Evolutionary conservation across 352 stramenopile genomes (phyloP).

Genomic region (Aphanomyces cochlioides): DNA sequence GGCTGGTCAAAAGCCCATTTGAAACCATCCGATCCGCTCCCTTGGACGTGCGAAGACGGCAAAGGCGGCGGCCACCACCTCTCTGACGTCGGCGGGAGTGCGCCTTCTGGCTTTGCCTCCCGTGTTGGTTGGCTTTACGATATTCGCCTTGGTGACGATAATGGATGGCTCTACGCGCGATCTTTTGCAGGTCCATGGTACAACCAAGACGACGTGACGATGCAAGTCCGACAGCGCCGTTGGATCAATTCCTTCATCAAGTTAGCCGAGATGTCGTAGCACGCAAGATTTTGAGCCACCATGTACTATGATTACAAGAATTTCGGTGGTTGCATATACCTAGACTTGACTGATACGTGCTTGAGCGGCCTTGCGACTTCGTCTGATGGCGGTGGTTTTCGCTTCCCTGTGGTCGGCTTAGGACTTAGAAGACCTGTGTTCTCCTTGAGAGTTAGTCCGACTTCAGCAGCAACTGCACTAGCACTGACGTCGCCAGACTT

Average conservation of each 20-base stretch:
- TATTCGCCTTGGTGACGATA: conserved; percentile 12
- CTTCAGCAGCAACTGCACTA: neutral
- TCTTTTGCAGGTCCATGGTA: neutral
- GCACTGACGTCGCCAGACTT: neutral
- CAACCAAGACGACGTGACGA: neutral
- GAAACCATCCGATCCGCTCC: neutral
- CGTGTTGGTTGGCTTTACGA: conserved; percentile 11
- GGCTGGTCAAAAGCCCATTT: conserved; percentile 3
- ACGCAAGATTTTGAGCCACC: neutral
- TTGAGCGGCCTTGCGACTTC: neutral
- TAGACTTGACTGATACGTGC: conserved; percentile 1
- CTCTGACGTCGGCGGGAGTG: neutral
- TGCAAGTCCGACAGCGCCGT: conserved; percentile 1
- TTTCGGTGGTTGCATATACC: conserved; percentile 12
- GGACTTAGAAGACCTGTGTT: neutral
- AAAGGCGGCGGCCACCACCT: neutral
- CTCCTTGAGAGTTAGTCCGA: neutral
- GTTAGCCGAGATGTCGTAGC: neutral
- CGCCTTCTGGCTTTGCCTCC: conserved; percentile 5
- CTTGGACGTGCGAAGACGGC: neutral
- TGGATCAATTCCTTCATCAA: conserved; percentile 13
- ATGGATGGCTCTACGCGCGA: conserved; percentile 12
- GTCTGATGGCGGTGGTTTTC: neutral
- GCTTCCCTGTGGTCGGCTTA: neutral
- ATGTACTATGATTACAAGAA: neutral